Percentiles rank a stretch among this genome's conserved stretches.
These are phyloP conservation scores for Scleroderma bovista DNA, from an alignment of 768 basidiomycete species.

Conservation along the genomic window DNA sequence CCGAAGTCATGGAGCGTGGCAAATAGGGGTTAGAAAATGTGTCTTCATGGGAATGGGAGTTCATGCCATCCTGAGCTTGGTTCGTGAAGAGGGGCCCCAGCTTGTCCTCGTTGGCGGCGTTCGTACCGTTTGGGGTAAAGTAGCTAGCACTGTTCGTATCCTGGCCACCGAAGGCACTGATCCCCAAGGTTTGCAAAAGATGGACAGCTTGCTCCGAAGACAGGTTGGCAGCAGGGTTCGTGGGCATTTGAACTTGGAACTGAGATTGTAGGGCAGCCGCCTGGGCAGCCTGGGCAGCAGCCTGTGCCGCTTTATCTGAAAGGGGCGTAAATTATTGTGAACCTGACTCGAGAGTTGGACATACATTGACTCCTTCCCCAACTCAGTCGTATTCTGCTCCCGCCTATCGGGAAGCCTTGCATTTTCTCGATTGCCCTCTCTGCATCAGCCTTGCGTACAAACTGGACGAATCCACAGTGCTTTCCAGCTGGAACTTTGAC, in stretches of 20 bases:
- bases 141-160: conserved; percentile 7
- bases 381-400: conserved; percentile 83
- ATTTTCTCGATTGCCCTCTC: conserved; percentile 92
- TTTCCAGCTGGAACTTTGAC: conserved; percentile 97
- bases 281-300: conserved; percentile 79
- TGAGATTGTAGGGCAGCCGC: conserved; percentile 60
- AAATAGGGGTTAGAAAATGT: conserved; percentile 14
- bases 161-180: conserved; percentile 33
- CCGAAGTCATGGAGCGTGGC: conserved; percentile 10
- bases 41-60: conserved; percentile 16
- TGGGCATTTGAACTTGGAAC: conserved; percentile 28
- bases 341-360: neutral
- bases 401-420: conserved; percentile 94
- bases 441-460: conserved; percentile 86
- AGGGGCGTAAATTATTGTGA: neutral
- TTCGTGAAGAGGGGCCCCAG: conserved; percentile 14
- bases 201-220: conserved; percentile 61
- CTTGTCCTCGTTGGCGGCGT: conserved; percentile 19
- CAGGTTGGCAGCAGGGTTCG: conserved; percentile 29
- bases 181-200: conserved; percentile 51
- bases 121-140: conserved; percentile 12
- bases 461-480: conserved; percentile 95
- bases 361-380: conserved; percentile 93
- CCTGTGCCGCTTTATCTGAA: conserved; percentile 85
- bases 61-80: conserved; percentile 15